Evolutionary conservation across 441 rosid species (phyloP).

Genomic region (Breynia disticha): DNA sequence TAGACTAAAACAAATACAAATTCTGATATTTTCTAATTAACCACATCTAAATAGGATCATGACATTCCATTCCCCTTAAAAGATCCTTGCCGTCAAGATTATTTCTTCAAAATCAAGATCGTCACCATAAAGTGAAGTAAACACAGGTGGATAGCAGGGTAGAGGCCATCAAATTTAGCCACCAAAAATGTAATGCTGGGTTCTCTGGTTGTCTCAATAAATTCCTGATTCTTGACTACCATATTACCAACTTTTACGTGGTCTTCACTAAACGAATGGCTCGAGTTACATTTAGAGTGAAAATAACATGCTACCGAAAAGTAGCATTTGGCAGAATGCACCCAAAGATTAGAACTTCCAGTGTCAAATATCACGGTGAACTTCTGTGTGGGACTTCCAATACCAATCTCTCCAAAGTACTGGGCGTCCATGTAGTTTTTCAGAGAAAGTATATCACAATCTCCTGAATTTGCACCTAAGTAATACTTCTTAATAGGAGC

Average conservation of each 20-base stretch:
- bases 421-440: constrained; percentile 77
- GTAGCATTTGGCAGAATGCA: constrained; percentile 66
- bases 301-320: constrained; percentile 74
- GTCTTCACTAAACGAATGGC: constrained; percentile 61
- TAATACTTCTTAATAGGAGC: constrained; percentile 28
- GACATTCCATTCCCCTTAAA: no score
- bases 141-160: no score
- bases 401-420: constrained; percentile 67
- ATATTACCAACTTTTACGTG: constrained; percentile 58
- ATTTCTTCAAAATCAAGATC: no score
- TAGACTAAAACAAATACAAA: no score
- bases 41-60: no score
- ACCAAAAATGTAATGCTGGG: not conserved
- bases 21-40: no score
- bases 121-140: no score
- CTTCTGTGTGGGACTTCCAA: constrained; percentile 66
- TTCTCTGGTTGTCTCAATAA: not conserved
- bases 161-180: no score
- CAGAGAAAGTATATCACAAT: constrained; percentile 39
- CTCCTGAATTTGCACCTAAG: constrained; percentile 26
- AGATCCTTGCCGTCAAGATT: no score
- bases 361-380: constrained; percentile 81
- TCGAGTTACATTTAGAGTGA: constrained; percentile 57
- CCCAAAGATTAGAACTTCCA: constrained; percentile 84
- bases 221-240: constrained; percentile 56